phyloP scores from a whole-genome alignment of 768 basidiomycete species.

The Naganishia kalamii region DNA sequence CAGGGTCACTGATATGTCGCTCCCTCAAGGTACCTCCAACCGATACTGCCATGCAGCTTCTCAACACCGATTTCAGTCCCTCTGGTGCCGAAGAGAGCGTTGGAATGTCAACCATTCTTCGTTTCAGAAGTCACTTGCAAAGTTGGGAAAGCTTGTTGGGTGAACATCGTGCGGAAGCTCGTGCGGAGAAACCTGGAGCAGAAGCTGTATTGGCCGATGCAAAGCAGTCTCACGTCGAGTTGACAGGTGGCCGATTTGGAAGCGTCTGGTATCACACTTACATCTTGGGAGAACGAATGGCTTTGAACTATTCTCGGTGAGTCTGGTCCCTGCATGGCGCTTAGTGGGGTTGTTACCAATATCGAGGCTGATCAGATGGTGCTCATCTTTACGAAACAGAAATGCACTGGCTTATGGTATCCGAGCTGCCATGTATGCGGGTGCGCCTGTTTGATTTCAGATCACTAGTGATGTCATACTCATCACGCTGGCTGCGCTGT shows the following conservation, averaged over 20 bases:
- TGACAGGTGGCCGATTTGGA: background rate
- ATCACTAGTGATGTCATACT: background rate
- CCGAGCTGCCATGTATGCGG: constrained; percentile 55
- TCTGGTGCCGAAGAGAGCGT: too few species aligned
- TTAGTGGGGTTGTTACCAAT: background rate
- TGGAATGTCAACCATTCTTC: too few species aligned
- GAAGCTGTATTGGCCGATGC: too few species aligned
- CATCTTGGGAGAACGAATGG: constrained; percentile 52
- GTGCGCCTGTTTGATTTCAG: background rate
- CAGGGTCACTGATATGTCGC: background rate
- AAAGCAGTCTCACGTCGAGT: too few species aligned
- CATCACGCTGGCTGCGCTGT: constrained; percentile 19
- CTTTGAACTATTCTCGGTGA: constrained; percentile 52
- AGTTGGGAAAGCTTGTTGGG: background rate
- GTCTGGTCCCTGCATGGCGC: too few species aligned
- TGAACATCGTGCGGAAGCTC: too few species aligned
- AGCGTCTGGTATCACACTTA: constrained; percentile 31
- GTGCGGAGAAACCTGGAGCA: too few species aligned
- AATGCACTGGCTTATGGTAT: constrained; percentile 60
- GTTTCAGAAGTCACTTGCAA: background rate
- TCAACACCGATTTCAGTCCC: constrained; percentile 24
- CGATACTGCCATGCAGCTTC: constrained; percentile 23
- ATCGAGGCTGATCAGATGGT: background rate
- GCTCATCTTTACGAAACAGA: constrained; percentile 1
- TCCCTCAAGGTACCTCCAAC: constrained; percentile 15